phyloP scores from a whole-genome alignment of 2,329 filamentous ascomycete species.

The Hypoxylon sp. region DNA sequence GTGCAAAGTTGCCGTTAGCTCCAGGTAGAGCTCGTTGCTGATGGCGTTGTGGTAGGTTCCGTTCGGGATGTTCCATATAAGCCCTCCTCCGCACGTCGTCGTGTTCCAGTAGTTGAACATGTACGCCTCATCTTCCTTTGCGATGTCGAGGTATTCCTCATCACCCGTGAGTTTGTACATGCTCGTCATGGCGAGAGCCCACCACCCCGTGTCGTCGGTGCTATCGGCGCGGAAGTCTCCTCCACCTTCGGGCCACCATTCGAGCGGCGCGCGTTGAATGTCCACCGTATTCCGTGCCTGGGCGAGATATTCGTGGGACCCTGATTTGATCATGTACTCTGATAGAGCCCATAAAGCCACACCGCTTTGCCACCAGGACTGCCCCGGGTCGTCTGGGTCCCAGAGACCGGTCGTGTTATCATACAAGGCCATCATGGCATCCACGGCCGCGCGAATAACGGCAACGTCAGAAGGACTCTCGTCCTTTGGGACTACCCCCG shows the following conservation, averaged over 20 bases:
- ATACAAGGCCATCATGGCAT: conserved; percentile 53
- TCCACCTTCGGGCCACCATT: conserved; percentile 53
- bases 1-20: conserved; percentile 58
- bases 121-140: conserved; percentile 61
- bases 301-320: conserved; percentile 48
- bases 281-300: conserved; percentile 50
- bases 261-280: conserved; percentile 50
- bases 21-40: conserved; percentile 61
- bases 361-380: conserved; percentile 57
- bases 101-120: conserved; percentile 58
- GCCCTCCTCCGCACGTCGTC: conserved; percentile 56
- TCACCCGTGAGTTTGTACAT: conserved; percentile 61
- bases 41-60: conserved; percentile 57
- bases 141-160: conserved; percentile 58
- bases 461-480: conserved; percentile 9
- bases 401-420: conserved; percentile 52
- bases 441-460: conserved; percentile 44
- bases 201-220: conserved; percentile 63
- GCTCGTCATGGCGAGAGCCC: conserved; percentile 63
- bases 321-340: conserved; percentile 53
- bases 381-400: conserved; percentile 51
- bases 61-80: conserved; percentile 60
- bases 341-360: conserved; percentile 52
- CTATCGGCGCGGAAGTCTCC: conserved; percentile 56
- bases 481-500: conserved; percentile 3